Evolutionary conservation across 768 basidiomycete genomes (phyloP).

Genomic region (Boletus tomentosulus): DNA sequence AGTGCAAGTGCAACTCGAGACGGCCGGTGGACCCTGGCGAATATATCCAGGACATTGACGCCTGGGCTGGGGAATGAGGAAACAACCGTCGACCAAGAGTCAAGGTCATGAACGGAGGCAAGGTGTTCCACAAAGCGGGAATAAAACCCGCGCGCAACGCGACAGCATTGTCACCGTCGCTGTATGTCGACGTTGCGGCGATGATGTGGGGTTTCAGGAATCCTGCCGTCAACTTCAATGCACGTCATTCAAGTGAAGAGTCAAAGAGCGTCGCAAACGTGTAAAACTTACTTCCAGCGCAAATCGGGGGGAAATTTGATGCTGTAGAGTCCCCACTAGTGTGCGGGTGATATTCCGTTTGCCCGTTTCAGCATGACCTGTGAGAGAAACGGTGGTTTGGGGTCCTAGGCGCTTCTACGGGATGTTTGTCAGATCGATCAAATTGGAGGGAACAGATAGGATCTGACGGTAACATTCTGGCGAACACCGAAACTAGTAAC

Average conservation of each 20-base stretch:
- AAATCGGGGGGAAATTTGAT: conserved; percentile 70
- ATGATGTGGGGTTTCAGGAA: conserved; percentile 40
- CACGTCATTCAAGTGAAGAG: conserved; percentile 12
- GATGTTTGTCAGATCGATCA: conserved; percentile 19
- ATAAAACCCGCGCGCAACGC: conserved; percentile 36
- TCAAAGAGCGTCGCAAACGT: conserved; percentile 13
- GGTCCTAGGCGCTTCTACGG: conserved; percentile 46
- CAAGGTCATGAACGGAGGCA: conserved; percentile 41
- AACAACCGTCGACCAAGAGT: conserved; percentile 51
- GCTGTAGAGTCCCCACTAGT: conserved; percentile 65
- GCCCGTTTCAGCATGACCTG: conserved; percentile 34
- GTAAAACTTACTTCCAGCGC: conserved; percentile 38
- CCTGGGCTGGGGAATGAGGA: conserved; percentile 43
- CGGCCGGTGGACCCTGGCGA: conserved; percentile 20
- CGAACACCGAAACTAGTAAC: conserved; percentile 36
- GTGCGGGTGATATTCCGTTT: conserved; percentile 32
- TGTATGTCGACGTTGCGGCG: conserved; percentile 44
- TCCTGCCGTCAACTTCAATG: conserved; percentile 36
- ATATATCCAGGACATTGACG: conserved; percentile 34
- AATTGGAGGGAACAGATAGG: conserved; percentile 8
- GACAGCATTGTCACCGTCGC: conserved; percentile 44
- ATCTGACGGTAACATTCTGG: conserved; percentile 43
- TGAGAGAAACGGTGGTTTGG: conserved; percentile 41
- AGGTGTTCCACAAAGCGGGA: conserved; percentile 29
- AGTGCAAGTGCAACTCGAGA: conserved; percentile 42